Evolutionary conservation across 2,329 filamentous ascomycete genomes (phyloP), one percentile per base, ranked within the genome.

Genomic region (Aspergillus bombycis): DNA sequence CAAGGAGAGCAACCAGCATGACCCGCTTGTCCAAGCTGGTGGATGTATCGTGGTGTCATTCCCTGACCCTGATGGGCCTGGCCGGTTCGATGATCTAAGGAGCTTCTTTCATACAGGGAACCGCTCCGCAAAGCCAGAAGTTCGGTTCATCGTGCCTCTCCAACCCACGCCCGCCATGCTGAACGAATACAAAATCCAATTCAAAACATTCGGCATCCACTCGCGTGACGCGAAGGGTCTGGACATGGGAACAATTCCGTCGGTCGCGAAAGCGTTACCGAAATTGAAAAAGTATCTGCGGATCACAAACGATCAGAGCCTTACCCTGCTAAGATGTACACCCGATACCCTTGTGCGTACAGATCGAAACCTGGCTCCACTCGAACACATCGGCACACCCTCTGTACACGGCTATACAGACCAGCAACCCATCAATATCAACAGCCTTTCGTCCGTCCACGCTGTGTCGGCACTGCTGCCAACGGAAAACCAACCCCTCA

Each of bases 321-420:
- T 61, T 14, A 45, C 41, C 0, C n/a, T 61, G 1, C 16, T 61
- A 4, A 32, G 21, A 45, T 70, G 67, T 28, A 71, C 67, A 4
- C 61, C 65, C 8, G 67, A 69, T 12, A 68, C 68, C 2, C 58
- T 70, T 2, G 52, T 58, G 7, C 68, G 63, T 10, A 71, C 68
- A 4, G 65, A 65, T 46, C 53, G 34, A 38, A 71, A 70, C 36
- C 66, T 71, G 14, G 68, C 68, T 3, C 67, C 68, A 0, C 67
- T 71, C 9, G 55, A 64, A 19, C 41, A 70, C 46, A 71, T 71
- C 52, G 68, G 68, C 26, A 61, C 68, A 12, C 67, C 66, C 0
- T 63, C 68, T 14, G 52, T 70, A 2, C 68, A 71, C 36, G 68
- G 67, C 36, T 71, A 71, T 60, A 71, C 68, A 14, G 68, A 71